These are phyloP conservation scores for Ehretia macrophylla DNA, from an alignment of 257 asterid genomes.

Conservation along the genomic window DNA sequence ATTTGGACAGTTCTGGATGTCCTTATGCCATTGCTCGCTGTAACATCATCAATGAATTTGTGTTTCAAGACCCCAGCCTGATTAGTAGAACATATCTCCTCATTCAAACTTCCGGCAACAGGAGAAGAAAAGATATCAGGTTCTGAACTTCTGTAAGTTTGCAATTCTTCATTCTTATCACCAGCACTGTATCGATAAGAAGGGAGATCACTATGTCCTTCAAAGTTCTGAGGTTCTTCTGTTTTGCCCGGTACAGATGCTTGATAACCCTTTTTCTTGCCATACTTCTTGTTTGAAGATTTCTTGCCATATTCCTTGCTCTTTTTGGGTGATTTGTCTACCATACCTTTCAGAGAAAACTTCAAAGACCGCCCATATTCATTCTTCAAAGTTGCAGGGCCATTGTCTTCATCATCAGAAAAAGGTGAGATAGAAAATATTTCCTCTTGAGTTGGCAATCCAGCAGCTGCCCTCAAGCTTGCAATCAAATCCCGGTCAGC, in stretches of 20 bases:
- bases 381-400: conserved; percentile 41
- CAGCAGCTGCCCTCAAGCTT: conserved; percentile 88
- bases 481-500: conserved; percentile 80
- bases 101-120: conserved; percentile 48
- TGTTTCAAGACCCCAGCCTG: conserved; percentile 45
- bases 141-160: conserved; percentile 31
- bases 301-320: conserved; percentile 44
- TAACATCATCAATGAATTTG: conserved; percentile 51
- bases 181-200: conserved; percentile 30
- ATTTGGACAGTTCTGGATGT: conserved; percentile 58
- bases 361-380: conserved; percentile 70
- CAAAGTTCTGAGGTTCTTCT: conserved; percentile 31
- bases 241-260: conserved; percentile 7
- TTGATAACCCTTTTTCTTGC: conserved; percentile 46
- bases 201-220: conserved; percentile 31
- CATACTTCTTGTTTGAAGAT: conserved; percentile 60
- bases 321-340: conserved; percentile 70
- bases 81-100: conserved; percentile 38
- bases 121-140: conserved; percentile 43
- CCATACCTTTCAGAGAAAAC: conserved; percentile 73
- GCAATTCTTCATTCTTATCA: conserved; percentile 38
- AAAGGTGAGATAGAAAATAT: conserved; percentile 73
- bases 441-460: conserved; percentile 95
- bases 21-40: conserved; percentile 39
- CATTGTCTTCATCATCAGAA: conserved; percentile 89